Conservation (phyloP, 1,284 basidiomycete species). For the Volvariella surrecta region DNA sequence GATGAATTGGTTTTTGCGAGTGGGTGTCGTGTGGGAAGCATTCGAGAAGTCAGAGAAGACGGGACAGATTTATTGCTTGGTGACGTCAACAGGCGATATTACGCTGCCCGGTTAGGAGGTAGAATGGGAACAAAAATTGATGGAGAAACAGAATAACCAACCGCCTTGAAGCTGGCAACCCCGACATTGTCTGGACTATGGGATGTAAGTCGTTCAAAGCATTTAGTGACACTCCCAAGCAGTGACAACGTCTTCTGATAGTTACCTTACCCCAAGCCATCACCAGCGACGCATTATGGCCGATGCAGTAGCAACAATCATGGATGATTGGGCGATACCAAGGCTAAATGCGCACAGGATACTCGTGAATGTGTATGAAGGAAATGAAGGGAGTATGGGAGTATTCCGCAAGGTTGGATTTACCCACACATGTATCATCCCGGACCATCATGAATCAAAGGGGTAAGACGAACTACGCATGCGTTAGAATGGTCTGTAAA, state of each 20-base stretch:
- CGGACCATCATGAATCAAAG: slow-evolving; percentile 27
- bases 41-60: slow-evolving; percentile 39
- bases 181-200: slow-evolving; percentile 42
- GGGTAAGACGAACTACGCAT: slow-evolving; percentile 17
- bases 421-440: slow-evolving; percentile 26
- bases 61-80: slow-evolving; percentile 40
- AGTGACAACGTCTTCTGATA: slow-evolving; percentile 14
- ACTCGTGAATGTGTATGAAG: slow-evolving; percentile 33
- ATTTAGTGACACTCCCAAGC: not conserved
- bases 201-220: slow-evolving; percentile 30
- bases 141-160: slow-evolving; percentile 28
- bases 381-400: slow-evolving; percentile 46
- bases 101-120: slow-evolving; percentile 18
- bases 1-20: slow-evolving; percentile 21
- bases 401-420: slow-evolving; percentile 65
- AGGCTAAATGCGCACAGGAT: slow-evolving; percentile 22
- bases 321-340: slow-evolving; percentile 48
- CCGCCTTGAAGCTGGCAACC: slow-evolving; percentile 30
- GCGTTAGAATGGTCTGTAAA: slow-evolving; percentile 5
- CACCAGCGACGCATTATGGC: slow-evolving; percentile 64
- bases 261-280: slow-evolving; percentile 45
- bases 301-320: slow-evolving; percentile 39
- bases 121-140: slow-evolving; percentile 20
- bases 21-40: slow-evolving; percentile 31
- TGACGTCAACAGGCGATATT: slow-evolving; percentile 27